These are phyloP conservation scores for Cyberlindnera sargentensis DNA, from an alignment of 805 yeast species.

Conservation along the genomic window DNA sequence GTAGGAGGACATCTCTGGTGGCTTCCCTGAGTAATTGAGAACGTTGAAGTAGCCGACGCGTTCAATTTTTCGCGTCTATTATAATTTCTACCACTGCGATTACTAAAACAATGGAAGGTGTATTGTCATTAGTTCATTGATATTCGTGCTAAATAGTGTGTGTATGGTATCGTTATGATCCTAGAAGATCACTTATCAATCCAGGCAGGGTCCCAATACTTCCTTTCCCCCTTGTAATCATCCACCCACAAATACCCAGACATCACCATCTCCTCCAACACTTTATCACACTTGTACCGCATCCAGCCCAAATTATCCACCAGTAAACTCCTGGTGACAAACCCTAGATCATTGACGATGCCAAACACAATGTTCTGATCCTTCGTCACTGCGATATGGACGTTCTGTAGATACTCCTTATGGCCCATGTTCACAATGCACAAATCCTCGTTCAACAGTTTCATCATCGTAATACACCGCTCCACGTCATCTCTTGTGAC, in stretches of 20 bases:
- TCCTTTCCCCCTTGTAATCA: conserved; percentile 32
- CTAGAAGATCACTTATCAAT: conserved; percentile 22
- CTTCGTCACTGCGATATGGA: conserved; percentile 53
- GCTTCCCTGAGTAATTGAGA: neutral
- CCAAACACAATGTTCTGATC: conserved; percentile 72
- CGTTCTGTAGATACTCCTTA: conserved; percentile 43
- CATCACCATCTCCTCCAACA: conserved; percentile 72
- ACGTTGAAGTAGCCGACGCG: neutral
- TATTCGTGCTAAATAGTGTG: no score
- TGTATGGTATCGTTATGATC: no score
- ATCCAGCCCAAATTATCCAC: conserved; percentile 78
- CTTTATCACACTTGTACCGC: conserved; percentile 47
- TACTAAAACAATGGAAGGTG: no score
- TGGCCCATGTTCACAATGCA: conserved; percentile 50
- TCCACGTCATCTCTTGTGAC: conserved; percentile 46
- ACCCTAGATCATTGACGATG: conserved; percentile 73
- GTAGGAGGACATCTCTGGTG: conserved; percentile 33
- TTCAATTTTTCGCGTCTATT: neutral
- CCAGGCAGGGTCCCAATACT: conserved; percentile 77
- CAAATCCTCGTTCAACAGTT: conserved; percentile 63
- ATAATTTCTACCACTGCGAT: no score
- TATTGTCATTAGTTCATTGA: no score
- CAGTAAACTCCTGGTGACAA: conserved; percentile 54
- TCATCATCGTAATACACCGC: conserved; percentile 46
- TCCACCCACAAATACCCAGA: conserved; percentile 87